Conservation (phyloP, 1,284 basidiomycete species). For the Papiliotrema laurentii region DNA sequence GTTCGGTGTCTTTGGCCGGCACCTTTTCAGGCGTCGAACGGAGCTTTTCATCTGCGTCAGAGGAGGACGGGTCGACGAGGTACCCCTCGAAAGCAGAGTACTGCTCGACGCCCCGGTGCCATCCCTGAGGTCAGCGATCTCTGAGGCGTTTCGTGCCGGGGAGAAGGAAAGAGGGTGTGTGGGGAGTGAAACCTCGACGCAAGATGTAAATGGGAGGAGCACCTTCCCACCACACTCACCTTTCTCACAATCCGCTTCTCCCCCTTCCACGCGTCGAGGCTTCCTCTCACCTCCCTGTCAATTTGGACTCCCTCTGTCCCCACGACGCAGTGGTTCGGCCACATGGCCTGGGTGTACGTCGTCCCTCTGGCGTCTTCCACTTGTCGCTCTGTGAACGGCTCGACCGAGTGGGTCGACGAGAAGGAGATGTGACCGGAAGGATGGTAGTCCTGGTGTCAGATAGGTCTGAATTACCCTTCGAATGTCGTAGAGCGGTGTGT, state of each 20-base stretch:
- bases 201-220: background rate
- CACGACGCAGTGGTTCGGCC: constrained; percentile 56
- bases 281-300: constrained; percentile 17
- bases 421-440: constrained; percentile 61
- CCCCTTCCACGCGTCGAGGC: constrained; percentile 19
- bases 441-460: constrained; percentile 50
- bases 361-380: constrained; percentile 40
- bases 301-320: constrained; percentile 38
- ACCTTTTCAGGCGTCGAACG: constrained; percentile 12
- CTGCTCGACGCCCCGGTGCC: constrained; percentile 52
- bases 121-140: constrained; percentile 35
- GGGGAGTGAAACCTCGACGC: background rate
- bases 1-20: constrained; percentile 10
- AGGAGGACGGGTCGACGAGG: constrained; percentile 18
- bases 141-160: background rate
- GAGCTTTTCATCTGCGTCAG: constrained; percentile 13
- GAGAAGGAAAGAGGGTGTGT: background rate
- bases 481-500: background rate
- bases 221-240: constrained; percentile 16
- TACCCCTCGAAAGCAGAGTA: constrained; percentile 54
- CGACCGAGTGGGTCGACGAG: constrained; percentile 53
- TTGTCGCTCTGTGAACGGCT: constrained; percentile 49
- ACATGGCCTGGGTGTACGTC: constrained; percentile 47
- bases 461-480: background rate
- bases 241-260: constrained; percentile 33